These are phyloP conservation scores for Syzygium aqueum DNA, from an alignment of 345 rosid genomes.

Conservation along the genomic window DNA sequence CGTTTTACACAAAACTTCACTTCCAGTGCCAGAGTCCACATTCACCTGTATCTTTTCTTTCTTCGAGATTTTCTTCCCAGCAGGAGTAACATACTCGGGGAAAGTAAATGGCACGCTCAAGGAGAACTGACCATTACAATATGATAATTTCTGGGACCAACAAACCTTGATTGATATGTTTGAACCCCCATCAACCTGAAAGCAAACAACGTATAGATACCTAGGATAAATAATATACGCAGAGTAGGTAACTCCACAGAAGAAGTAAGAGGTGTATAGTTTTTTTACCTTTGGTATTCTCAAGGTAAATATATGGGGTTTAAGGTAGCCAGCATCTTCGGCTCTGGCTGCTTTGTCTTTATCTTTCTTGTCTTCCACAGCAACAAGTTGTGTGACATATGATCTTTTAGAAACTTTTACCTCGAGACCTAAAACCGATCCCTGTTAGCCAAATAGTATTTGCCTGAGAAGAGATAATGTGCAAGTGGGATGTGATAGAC, in stretches of 20 bases:
- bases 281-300: conserved; percentile 59
- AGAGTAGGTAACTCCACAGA: neutral
- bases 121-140: conserved; percentile 43
- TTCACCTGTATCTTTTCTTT: conserved; percentile 70
- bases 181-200: conserved; percentile 85
- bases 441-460: conserved; percentile 74
- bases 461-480: conserved; percentile 14
- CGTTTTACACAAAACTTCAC: conserved; percentile 52
- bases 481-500: neutral
- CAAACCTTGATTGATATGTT: conserved; percentile 51
- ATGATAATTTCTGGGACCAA: conserved; percentile 75
- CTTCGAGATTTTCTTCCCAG: conserved; percentile 60
- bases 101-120: conserved; percentile 67
- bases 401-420: conserved; percentile 54
- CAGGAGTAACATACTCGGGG: conserved; percentile 81
- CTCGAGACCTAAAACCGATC: conserved; percentile 95
- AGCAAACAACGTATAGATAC: neutral
- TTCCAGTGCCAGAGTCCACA: conserved; percentile 52
- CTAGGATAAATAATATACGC: neutral
- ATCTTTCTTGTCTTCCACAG: conserved; percentile 27
- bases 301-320: conserved; percentile 58
- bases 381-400: conserved; percentile 45
- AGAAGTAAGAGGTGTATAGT: neutral
- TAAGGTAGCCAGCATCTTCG: conserved; percentile 59
- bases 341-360: conserved; percentile 25